phyloP scores from a whole-genome alignment of 164 flowering plant genomes.

The Annona squamosa region DNA sequence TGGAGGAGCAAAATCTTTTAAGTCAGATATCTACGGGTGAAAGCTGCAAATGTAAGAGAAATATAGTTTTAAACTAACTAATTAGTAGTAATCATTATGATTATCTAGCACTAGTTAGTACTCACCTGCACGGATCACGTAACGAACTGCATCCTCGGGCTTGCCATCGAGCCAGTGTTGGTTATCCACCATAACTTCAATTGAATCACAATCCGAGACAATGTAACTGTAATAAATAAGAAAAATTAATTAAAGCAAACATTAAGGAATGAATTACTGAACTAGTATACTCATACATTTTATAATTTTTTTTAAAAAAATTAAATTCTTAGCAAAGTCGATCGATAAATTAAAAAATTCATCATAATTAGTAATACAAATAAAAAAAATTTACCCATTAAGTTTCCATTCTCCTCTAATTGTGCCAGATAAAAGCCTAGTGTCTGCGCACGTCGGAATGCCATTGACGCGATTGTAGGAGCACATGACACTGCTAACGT shows the following conservation, averaged over 20 bases:
- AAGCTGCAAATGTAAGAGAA: neutral
- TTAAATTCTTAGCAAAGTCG: neutral
- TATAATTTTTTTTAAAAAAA: neutral
- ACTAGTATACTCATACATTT: neutral
- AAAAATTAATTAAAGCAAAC: neutral
- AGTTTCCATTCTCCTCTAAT: slow-evolving; percentile 54
- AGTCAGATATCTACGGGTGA: no score
- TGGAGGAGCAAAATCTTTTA: no score
- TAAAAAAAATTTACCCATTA: slow-evolving; percentile 34
- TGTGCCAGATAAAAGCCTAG: slow-evolving; percentile 38
- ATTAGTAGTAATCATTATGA: no score
- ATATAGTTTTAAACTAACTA: neutral
- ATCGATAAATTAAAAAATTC: neutral
- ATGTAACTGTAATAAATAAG: neutral
- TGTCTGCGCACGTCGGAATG: slow-evolving; percentile 60
- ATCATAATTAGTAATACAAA: neutral
- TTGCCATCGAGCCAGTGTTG: slow-evolving; percentile 1
- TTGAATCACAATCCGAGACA: slow-evolving; percentile 8
- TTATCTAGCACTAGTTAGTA: neutral
- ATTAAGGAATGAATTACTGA: neutral
- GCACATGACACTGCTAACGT: slow-evolving; percentile 74
- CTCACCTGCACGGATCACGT: slow-evolving; percentile 3
- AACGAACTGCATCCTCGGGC: neutral
- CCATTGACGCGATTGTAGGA: slow-evolving; percentile 70
- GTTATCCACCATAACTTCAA: neutral